These are phyloP conservation scores for Dictyostelium firmibasis DNA, from an alignment of 78 protist genomes.

Conservation along the genomic window DNA sequence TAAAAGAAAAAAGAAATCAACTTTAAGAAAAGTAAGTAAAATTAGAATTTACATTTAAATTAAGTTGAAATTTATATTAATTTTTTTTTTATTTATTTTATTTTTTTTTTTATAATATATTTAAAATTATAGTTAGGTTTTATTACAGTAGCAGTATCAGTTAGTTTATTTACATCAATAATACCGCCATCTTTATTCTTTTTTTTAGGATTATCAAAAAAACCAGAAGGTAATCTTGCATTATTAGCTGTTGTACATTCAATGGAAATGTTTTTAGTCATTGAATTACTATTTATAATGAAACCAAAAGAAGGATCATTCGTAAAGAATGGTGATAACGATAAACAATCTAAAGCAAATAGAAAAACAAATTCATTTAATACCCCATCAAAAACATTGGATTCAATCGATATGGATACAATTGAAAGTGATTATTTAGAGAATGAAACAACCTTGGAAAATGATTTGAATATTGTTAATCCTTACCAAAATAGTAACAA, in stretches of 20 bases:
- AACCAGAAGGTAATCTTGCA: slow-evolving; percentile 16
- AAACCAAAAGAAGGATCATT: slow-evolving; percentile 17
- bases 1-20: slow-evolving; percentile 18
- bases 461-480: neutral
- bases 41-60: too few relatives aligned
- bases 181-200: slow-evolving; percentile 25
- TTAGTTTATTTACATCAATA: neutral
- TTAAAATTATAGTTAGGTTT: neutral
- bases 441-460: neutral
- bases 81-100: neutral
- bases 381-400: neutral
- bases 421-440: neutral
- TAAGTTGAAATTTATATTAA: too few relatives aligned
- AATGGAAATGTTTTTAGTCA: slow-evolving; percentile 5
- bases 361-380: neutral
- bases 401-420: slow-evolving; percentile 5
- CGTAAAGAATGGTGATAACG: neutral
- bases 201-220: neutral
- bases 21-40: slow-evolving; percentile 27
- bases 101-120: neutral
- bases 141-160: slow-evolving; percentile 8
- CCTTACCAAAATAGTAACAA: neutral
- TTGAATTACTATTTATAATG: slow-evolving; percentile 33
- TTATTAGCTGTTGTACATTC: neutral
- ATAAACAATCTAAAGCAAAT: neutral